Evolutionary conservation across 345 rosid genomes (phyloP), one percentile per base, ranked within the genome.

Genomic region (Citrus medica): DNA sequence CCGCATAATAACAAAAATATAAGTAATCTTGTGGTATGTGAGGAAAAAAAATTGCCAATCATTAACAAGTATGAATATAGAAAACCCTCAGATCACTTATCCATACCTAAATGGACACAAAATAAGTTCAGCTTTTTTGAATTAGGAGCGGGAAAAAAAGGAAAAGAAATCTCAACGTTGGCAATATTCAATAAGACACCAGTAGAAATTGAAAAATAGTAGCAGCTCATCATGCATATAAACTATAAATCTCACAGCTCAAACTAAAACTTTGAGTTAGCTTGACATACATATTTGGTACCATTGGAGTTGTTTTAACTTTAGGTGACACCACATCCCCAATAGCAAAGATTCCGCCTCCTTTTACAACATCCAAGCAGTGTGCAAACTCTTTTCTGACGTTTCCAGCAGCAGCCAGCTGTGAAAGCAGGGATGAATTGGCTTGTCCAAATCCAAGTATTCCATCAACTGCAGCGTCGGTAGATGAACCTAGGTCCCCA

Each of bases 401-500:
- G 55, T 83, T 85, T 40, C 96, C 93, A 12, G 91, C 76, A 0
- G 87, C 80, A 78, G 98, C 91, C 67, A 95, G 87, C 87, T 95
- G 99, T 63, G 99, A 92, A 82, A 95, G 79, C 80, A 93, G 65
- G 73, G 98, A 95, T 55, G 98, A 86, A 77, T 91, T 92, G 71
- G 95, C 71, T 79, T 95, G 94, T 66, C 99, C 99, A 80, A 95
- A 91, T 60, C 99, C 99, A 84, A 95, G 76, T 74, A 95, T 89
- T 21, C 98, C 99, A 82, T 93, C 98, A 79, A 93, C 85, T 79
- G 98, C 98, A 77, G 88, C 89, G 3, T 83, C 88, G 53, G 79
- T 33, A 9, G 94, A 82, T 24, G 86, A 51, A 27, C 89, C 91
- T 46, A 93, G 84, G 53, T 87, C 89, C 55, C 97, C 99, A 28